Evolutionary conservation across 106 monocot genomes (phyloP).

Genomic region (Dendrobium nobile): DNA sequence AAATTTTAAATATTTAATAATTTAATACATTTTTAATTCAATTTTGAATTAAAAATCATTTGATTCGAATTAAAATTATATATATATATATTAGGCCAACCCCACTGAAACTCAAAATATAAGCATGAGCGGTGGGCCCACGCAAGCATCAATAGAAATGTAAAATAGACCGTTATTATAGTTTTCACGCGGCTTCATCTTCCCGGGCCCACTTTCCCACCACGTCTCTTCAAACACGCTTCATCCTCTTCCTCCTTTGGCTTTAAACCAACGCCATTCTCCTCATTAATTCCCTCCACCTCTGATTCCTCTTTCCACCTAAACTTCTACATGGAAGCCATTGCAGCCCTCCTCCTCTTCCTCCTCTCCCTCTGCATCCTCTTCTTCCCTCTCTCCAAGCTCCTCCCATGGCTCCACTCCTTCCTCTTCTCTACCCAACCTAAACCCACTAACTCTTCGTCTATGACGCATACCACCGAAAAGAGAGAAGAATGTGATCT

Average conservation of each 20-base stretch:
- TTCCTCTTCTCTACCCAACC: neutral
- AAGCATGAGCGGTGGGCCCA: too few species aligned
- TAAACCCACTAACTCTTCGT: neutral
- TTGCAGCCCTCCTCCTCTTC: neutral
- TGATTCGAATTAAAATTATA: neutral
- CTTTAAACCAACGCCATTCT: neutral
- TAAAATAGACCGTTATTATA: neutral
- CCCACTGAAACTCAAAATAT: too few species aligned
- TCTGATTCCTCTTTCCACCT: neutral
- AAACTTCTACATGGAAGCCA: neutral
- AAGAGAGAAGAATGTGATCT: constrained; percentile 8
- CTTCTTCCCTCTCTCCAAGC: constrained; percentile 4
- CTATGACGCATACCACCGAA: neutral
- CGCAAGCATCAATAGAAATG: neutral
- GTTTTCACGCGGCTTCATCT: constrained; percentile 1
- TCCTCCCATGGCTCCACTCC: constrained; percentile 8
- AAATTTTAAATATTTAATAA: neutral
- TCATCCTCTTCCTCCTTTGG: neutral
- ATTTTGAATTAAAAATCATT: neutral
- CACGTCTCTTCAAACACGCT: neutral
- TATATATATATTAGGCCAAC: neutral
- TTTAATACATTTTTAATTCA: neutral
- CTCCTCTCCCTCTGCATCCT: neutral
- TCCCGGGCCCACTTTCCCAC: neutral
- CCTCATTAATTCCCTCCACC: neutral